These are phyloP conservation scores for Anisodus acutangulus DNA, from an alignment of 257 asterid species.

Conservation along the genomic window DNA sequence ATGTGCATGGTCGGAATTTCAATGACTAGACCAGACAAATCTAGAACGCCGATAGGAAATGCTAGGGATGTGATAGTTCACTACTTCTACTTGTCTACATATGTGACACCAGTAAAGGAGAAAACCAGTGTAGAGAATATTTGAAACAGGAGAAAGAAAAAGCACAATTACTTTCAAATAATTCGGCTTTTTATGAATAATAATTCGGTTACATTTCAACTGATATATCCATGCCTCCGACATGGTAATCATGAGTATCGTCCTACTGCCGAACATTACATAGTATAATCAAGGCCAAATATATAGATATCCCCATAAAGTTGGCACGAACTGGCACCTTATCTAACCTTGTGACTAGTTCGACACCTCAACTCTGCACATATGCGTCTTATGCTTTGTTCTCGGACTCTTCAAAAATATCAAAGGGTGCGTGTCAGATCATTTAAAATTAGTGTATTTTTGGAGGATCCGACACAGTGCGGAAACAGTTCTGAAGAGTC, in stretches of 20 bases:
- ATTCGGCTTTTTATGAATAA: background rate
- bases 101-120: constrained; percentile 20
- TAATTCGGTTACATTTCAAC: background rate
- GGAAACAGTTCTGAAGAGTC: too few species aligned
- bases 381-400: background rate
- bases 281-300: background rate
- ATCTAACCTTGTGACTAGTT: background rate
- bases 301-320: background rate
- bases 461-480: too few species aligned
- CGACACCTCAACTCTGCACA: background rate
- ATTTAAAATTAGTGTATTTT: too few species aligned
- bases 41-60: background rate
- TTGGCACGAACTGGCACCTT: background rate
- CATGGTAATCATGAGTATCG: background rate
- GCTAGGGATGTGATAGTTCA: background rate
- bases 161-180: background rate
- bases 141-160: constrained; percentile 13
- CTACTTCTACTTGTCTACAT: background rate
- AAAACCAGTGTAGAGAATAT: background rate
- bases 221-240: background rate
- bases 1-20: constrained; percentile 7
- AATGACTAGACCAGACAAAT: constrained; percentile 13
- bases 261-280: background rate
- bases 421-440: too few species aligned
- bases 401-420: too few species aligned